Evolutionary conservation across 2,329 filamentous ascomycete species (phyloP).

Genomic region (Domatiomyces globalis): DNA sequence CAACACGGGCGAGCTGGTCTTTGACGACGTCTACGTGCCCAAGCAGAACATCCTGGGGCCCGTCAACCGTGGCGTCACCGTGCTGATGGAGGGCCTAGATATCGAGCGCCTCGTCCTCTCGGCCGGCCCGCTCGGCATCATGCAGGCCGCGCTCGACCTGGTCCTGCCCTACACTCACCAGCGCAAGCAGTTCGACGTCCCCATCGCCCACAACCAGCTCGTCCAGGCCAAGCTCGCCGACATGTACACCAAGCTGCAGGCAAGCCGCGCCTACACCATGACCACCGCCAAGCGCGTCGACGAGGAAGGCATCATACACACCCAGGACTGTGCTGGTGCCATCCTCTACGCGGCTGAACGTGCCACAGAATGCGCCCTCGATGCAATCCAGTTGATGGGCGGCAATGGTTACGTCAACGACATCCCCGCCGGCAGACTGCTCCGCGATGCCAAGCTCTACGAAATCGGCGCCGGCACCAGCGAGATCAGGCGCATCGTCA

Average conservation of each 20-base stretch:
- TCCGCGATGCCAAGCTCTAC: constrained; percentile 70
- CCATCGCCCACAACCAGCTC: constrained; percentile 84
- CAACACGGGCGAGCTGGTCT: constrained; percentile 87
- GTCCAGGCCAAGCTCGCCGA: constrained; percentile 87
- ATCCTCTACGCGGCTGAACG: constrained; percentile 88
- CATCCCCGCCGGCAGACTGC: constrained; percentile 71
- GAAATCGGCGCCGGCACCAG: constrained; percentile 96
- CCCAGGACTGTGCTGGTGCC: constrained; percentile 85
- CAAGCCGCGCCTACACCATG: constrained; percentile 76
- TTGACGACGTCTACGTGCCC: constrained; percentile 83
- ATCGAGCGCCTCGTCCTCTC: constrained; percentile 84
- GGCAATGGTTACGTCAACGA: constrained; percentile 96
- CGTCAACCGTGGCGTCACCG: constrained; percentile 68
- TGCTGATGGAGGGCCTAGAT: constrained; percentile 93
- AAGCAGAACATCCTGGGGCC: constrained; percentile 64
- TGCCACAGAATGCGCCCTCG: constrained; percentile 71
- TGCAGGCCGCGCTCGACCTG: constrained; percentile 81
- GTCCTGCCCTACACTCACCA: constrained; percentile 79
- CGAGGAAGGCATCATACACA: constrained; percentile 56
- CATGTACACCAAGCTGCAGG: constrained; percentile 91
- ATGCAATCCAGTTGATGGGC: constrained; percentile 82
- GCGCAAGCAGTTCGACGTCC: constrained; percentile 72
- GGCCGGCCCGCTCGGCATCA: constrained; percentile 80
- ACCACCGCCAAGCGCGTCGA: constrained; percentile 66
- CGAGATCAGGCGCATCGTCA: constrained; percentile 86